phyloP scores from a whole-genome alignment of 1,284 basidiomycete genomes.

The Apiotrichum laibachii region DNA sequence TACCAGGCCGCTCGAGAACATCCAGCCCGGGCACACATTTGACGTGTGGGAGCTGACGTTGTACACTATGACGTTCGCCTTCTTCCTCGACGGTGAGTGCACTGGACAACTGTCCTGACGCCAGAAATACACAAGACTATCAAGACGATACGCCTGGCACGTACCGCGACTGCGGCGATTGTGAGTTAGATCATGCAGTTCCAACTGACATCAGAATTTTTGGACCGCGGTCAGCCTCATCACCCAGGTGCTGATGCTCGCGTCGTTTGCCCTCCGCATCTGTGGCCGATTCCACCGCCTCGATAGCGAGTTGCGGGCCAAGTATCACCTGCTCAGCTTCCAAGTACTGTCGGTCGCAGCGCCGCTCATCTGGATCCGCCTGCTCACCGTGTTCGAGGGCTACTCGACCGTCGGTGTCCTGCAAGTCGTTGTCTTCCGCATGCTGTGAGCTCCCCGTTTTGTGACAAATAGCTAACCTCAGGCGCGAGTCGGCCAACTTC shows the following conservation, averaged over 20 bases:
- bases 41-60: slow-evolving; percentile 74
- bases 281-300: slow-evolving; percentile 58
- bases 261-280: slow-evolving; percentile 72
- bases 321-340: slow-evolving; percentile 68
- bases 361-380: slow-evolving; percentile 75
- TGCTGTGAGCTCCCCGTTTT: slow-evolving; percentile 60
- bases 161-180: slow-evolving; percentile 32
- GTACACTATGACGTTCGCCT: slow-evolving; percentile 71
- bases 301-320: slow-evolving; percentile 42
- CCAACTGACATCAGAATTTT: slow-evolving; percentile 54
- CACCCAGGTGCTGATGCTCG: slow-evolving; percentile 67
- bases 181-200: slow-evolving; percentile 54
- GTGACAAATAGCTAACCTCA: neutral
- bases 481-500: slow-evolving; percentile 84
- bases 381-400: slow-evolving; percentile 52
- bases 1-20: slow-evolving; percentile 30
- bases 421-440: slow-evolving; percentile 56
- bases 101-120: neutral
- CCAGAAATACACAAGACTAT: slow-evolving; percentile 55
- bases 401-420: slow-evolving; percentile 60
- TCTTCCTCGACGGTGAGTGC: slow-evolving; percentile 67
- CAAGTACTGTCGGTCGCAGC: slow-evolving; percentile 81
- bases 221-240: slow-evolving; percentile 72
- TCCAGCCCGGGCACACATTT: slow-evolving; percentile 52
- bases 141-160: slow-evolving; percentile 53